A percentile compares a stretch with the other conserved stretches of the same genome.
phyloP scores from a whole-genome alignment of 257 asterid genomes.

The Solanum microdontum region DNA sequence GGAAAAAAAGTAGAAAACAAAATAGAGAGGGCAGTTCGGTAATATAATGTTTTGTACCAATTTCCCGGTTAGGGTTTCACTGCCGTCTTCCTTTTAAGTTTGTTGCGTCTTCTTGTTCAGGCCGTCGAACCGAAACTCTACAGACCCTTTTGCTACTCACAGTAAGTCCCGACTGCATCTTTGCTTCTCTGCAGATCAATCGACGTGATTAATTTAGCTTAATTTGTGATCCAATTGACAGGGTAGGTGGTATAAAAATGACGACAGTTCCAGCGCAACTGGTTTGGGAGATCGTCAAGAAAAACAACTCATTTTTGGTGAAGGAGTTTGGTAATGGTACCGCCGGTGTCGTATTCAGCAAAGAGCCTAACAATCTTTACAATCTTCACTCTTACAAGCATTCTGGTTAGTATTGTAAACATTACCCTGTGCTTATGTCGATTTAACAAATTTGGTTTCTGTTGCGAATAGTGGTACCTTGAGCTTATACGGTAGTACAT shows the following conservation, averaged over 20 bases:
- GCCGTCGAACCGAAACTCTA: background rate
- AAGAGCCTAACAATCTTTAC: slow-evolving; percentile 80
- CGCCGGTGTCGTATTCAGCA: slow-evolving; percentile 60
- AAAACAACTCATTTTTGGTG: slow-evolving; percentile 66
- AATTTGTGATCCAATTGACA: background rate
- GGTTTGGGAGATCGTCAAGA: slow-evolving; percentile 95
- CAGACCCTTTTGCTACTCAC: background rate
- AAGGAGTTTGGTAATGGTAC: slow-evolving; percentile 71
- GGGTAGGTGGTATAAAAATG: slow-evolving; percentile 26
- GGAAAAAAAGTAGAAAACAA: background rate
- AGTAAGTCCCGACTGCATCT: background rate
- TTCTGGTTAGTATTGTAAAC: slow-evolving; percentile 42
- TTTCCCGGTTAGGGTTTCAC: background rate
- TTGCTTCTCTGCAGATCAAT: background rate
- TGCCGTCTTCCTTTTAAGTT: background rate
- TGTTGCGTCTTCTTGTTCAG: background rate
- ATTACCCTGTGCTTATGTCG: background rate
- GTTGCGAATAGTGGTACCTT: background rate
- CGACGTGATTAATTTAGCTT: background rate
- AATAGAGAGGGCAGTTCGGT: background rate
- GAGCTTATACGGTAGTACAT: background rate
- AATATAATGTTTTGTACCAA: background rate
- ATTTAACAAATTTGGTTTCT: background rate
- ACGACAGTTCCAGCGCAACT: slow-evolving; percentile 76
- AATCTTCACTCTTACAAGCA: slow-evolving; percentile 83